Conservation (phyloP, 306 rosid species). For the Begonia peltatifolia region DNA sequence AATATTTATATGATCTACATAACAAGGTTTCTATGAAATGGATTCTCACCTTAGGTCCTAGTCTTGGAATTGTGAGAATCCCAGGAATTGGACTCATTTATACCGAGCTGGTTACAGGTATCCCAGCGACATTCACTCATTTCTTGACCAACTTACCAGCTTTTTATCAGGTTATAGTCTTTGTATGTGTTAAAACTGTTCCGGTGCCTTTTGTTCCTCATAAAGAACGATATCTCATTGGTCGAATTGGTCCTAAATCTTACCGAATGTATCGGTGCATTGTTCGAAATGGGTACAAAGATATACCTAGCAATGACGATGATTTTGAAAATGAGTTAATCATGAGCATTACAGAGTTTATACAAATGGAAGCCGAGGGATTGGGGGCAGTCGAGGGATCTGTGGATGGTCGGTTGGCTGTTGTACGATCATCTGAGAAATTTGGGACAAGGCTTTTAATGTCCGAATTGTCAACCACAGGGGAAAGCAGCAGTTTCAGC, state of each 20-base stretch:
- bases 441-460: constrained; percentile 55
- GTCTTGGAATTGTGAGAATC: constrained; percentile 87
- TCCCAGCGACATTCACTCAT: constrained; percentile 80
- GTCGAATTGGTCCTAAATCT: constrained; percentile 81
- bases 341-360: constrained; percentile 87
- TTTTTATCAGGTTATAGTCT: constrained; percentile 79
- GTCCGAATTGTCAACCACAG: constrained; percentile 33
- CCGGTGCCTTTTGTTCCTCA: constrained; percentile 72
- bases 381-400: constrained; percentile 37
- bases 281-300: constrained; percentile 82
- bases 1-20: constrained; percentile 63
- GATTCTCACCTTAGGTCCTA: constrained; percentile 71
- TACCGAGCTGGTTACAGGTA: constrained; percentile 68
- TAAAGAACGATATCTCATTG: constrained; percentile 71
- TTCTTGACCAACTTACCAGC: constrained; percentile 88
- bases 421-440: constrained; percentile 69
- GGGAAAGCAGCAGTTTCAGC: constrained; percentile 26
- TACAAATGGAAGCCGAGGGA: constrained; percentile 88
- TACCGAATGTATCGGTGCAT: constrained; percentile 71
- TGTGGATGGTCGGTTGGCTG: constrained; percentile 70
- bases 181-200: constrained; percentile 71
- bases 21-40: constrained; percentile 77
- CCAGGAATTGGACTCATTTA: constrained; percentile 92
- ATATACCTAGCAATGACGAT: constrained; percentile 32
- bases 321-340: constrained; percentile 82